Evolutionary conservation across 768 basidiomycete species (phyloP), one percentile per base, ranked within the genome.

Genomic region (Strobilomyces echinocephalus): DNA sequence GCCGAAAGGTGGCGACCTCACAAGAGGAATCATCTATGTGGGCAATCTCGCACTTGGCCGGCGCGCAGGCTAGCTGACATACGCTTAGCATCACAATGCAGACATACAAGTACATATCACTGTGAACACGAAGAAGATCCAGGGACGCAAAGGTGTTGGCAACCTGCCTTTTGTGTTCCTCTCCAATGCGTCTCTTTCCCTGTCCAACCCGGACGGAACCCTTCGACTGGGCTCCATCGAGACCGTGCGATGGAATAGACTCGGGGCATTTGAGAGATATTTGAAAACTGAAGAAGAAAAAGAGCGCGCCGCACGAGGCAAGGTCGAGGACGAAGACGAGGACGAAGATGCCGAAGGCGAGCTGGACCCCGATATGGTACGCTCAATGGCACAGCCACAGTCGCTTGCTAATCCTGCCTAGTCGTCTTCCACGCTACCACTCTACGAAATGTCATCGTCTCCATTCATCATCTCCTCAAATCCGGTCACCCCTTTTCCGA

Each of bases 111-210:
- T 88, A 11, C 86, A 88, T 54, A 83, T 88, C 46, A 84, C 84
- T 2, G 65, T 83, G 40, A 83, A 85, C 59, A 77, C 74, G 4
- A 69, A 70, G 10, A 67, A 72, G n/a, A 66, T 87, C 14, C 77
- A 77, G 11, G 66, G 71, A 2, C 79, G 85, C 10, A 77, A 76
- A 56, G 86, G 86, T 5, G 67, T 66, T 2, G 79, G 84, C 4
- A 87, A 87, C 61, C 73, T 73, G 26, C 87, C 87, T 0, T 76
- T 76, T 54, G 72, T 87, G 10, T 87, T 89, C 64, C 59, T 60
- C 8, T 84, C 83, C 1, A 69, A 71, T 20, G 82, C 81, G 0
- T 70, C 67, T 3, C 38, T 68, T 35, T 66, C 63, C n/a, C 28
- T 69, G 26, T 63, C 59, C 9, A 20, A 62, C 40, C 69, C 66